Conservation (phyloP, 2,329 filamentous ascomycete genomes). For the Claviceps sp. region DNA sequence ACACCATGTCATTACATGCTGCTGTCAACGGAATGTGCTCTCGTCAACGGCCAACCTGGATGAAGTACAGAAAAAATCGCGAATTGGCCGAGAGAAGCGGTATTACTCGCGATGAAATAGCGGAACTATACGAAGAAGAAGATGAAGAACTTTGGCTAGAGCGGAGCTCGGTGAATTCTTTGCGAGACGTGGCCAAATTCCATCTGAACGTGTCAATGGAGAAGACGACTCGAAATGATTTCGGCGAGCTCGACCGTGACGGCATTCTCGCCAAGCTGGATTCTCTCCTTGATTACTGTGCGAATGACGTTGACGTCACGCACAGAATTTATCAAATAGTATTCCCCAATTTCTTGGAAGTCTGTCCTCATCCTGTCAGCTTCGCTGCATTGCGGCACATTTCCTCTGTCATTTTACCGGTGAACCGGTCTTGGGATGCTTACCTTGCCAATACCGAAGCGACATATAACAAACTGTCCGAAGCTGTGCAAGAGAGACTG, state of each 20-base stretch:
- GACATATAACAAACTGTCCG: slow-evolving; percentile 64
- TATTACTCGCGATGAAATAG: slow-evolving; percentile 57
- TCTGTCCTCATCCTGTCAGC: slow-evolving; percentile 92
- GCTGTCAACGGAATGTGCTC: slow-evolving; percentile 99
- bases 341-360: slow-evolving; percentile 76
- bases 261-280: slow-evolving; percentile 62
- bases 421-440: slow-evolving; percentile 74
- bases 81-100: slow-evolving; percentile 69
- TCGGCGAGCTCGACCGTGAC: slow-evolving; percentile 64
- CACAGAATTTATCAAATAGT: slow-evolving; percentile 91
- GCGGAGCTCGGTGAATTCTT: slow-evolving; percentile 84
- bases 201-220: slow-evolving; percentile 87
- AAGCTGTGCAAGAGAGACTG: slow-evolving; percentile 66
- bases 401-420: slow-evolving; percentile 83
- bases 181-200: slow-evolving; percentile 91
- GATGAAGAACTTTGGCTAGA: slow-evolving; percentile 95
- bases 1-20: slow-evolving; percentile 97
- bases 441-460: slow-evolving; percentile 77
- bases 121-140: slow-evolving; percentile 65
- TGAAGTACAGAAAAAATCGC: slow-evolving; percentile 85
- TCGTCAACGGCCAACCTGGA: slow-evolving; percentile 88
- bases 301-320: slow-evolving; percentile 83
- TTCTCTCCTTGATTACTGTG: slow-evolving; percentile 83
- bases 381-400: slow-evolving; percentile 88
- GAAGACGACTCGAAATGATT: slow-evolving; percentile 75